Conservation (phyloP, 129 eudicot species). For the Saussurea involucrata region DNA sequence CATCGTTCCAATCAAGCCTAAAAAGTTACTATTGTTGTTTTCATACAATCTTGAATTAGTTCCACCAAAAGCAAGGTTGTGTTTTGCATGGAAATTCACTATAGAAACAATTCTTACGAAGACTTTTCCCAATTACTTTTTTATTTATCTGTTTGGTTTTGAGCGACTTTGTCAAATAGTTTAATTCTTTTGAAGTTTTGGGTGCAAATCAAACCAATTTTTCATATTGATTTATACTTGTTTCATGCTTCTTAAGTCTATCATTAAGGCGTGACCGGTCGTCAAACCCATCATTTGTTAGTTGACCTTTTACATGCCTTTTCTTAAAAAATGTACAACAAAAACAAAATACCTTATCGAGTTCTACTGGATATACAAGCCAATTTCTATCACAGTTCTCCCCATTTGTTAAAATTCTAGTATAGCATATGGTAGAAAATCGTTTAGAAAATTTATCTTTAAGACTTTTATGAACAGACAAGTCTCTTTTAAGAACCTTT, state of each 20-base stretch:
- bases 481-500: background rate
- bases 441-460: background rate
- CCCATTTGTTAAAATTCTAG: constrained; percentile 9
- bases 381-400: background rate
- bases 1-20: background rate
- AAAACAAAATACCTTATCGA: background rate
- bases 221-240: background rate
- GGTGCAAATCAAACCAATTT: constrained; percentile 10
- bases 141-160: constrained; percentile 1
- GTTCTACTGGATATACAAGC: background rate
- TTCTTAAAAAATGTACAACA: background rate
- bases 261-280: constrained; percentile 10
- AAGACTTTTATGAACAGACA: constrained; percentile 4
- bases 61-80: constrained; percentile 14
- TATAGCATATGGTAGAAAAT: background rate
- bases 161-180: constrained; percentile 8
- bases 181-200: background rate
- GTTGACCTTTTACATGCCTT: background rate
- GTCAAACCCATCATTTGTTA: constrained; percentile 12
- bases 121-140: constrained; percentile 5
- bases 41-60: constrained; percentile 2
- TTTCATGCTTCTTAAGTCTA: constrained; percentile 20
- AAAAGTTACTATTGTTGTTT: background rate
- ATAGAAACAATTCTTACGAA: background rate
- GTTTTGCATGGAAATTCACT: constrained; percentile 10